These are phyloP conservation scores for Agrocybe praecox DNA, from an alignment of 768 basidiomycete genomes.

Conservation along the genomic window DNA sequence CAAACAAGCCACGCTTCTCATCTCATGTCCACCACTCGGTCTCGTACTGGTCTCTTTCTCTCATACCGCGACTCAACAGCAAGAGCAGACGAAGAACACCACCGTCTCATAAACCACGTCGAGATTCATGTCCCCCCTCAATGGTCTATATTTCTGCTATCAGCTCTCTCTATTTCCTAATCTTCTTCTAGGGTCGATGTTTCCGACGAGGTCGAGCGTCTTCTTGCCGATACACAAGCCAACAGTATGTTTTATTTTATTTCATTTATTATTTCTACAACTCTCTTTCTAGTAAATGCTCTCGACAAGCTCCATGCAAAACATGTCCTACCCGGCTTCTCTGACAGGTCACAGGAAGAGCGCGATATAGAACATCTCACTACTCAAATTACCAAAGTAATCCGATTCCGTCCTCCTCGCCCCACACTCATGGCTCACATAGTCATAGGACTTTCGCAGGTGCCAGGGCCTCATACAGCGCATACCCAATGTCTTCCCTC, in stretches of 20 bases:
- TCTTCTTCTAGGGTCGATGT: constrained; percentile 76
- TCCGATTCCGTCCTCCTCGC: constrained; percentile 27
- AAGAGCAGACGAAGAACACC: constrained; percentile 62
- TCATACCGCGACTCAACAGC: constrained; percentile 86
- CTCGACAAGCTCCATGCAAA: constrained; percentile 97
- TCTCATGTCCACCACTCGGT: constrained; percentile 64
- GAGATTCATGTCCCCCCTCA: constrained; percentile 64
- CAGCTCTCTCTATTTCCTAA: constrained; percentile 11
- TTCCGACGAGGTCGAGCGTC: constrained; percentile 85
- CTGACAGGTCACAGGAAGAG: constrained; percentile 93
- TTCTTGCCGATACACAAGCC: constrained; percentile 64
- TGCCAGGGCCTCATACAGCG: constrained; percentile 73
- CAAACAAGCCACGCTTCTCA: constrained; percentile 32
- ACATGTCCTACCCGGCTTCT: constrained; percentile 94
- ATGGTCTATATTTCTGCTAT: constrained; percentile 69
- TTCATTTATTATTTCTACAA: constrained; percentile 18
- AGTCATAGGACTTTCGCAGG: constrained; percentile 62
- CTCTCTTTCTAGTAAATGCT: constrained; percentile 59
- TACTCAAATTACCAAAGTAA: constrained; percentile 84
- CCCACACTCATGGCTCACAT: constrained; percentile 16
- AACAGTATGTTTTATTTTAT: constrained; percentile 70
- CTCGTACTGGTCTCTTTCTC: constrained; percentile 89
- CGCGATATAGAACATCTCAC: constrained; percentile 89
- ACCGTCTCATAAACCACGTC: constrained; percentile 60
- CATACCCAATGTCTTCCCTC: constrained; percentile 70